Base-by-base conservation (phyloP, 2,329 filamentous ascomycete genomes). In the Cadophora sp. region DNA sequence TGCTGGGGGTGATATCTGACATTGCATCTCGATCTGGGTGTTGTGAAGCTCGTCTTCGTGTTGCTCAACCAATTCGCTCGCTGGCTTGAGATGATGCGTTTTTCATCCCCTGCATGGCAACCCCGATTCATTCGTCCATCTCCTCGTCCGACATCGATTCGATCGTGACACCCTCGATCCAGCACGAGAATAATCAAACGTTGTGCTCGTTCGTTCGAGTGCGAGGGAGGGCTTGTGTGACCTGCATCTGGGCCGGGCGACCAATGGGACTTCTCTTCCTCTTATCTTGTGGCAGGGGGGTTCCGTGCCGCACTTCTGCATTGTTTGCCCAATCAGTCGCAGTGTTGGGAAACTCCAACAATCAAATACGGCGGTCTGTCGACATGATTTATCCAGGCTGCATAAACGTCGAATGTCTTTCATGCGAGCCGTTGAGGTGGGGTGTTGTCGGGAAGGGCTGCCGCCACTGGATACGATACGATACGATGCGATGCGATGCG, bases 321-420 rank as follows among this genome's bases (percentile, higher is more conserved):
- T 53, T 41, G 20, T 20, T 20, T 24, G 20, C 30, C 53, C 53
- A 58, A 58, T 58, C 53, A 41, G 8, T 41, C n/a, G 33, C 14
- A 33, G n/a, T 22, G 18, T 58, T 39, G 36, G n/a, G 53, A 41
- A 11, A 39, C 36, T 33, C 36, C 33, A 41, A 41, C 9, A 41
- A 41, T 22, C 9, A 22, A 58, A 7, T 22, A n/a, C 18, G 18
- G 36, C 33, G n/a, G 16, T 39, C 33, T 58, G 53, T 4, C 18
- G 47, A 50, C 14, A 27, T 24, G 13, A 58, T 58, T 58, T 58
- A 24, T 24, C 36, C 20, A 58, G 53, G 51, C 30, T 56, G 51
- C 51, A 56, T 56, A 20, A 22, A 39, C 33, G 13, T 39, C 18
- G 53, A 41, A 41, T 41, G 53, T 41, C 53, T 58, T 8, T 24